Percentiles rank a stretch among this genome's conserved stretches.
These are phyloP conservation scores for Polygonum maritimum DNA, from an alignment of 148 eudicot species.

Conservation along the genomic window DNA sequence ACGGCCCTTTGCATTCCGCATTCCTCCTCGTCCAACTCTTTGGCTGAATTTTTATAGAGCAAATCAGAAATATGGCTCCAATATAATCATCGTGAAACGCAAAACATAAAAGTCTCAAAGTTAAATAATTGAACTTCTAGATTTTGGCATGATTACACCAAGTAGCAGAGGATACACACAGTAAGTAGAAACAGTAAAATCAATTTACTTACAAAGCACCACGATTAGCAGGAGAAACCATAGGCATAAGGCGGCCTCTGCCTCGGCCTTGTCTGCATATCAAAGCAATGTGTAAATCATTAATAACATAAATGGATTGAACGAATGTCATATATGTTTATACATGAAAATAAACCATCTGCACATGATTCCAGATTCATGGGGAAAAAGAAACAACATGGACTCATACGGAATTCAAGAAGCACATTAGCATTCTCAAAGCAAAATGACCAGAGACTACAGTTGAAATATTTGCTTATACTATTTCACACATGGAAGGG, in stretches of 20 bases:
- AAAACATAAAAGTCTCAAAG: not conserved
- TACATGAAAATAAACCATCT: not conserved
- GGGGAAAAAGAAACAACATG: too few relatives aligned
- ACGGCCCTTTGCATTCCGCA: slow-evolving; percentile 28
- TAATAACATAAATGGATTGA: not conserved
- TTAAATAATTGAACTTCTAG: not conserved
- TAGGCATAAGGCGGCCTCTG: not conserved
- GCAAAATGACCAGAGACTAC: not conserved
- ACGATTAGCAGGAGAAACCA: slow-evolving; percentile 7
- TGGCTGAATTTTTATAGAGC: slow-evolving; percentile 19
- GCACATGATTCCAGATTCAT: too few relatives aligned
- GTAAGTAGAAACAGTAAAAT: not conserved
- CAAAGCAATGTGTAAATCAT: not conserved
- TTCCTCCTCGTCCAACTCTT: slow-evolving; percentile 43
- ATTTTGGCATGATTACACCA: not conserved
- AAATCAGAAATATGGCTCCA: not conserved
- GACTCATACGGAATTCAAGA: too few relatives aligned
- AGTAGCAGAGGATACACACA: not conserved
- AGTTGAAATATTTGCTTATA: not conserved
- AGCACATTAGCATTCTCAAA: too few relatives aligned
- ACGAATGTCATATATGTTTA: not conserved
- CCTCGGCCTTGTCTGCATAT: slow-evolving; percentile 4
- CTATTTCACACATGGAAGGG: not conserved
- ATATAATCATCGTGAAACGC: not conserved
- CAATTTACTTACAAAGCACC: slow-evolving; percentile 9